Percentiles rank a stretch among this genome's conserved stretches.
phyloP scores from a whole-genome alignment of 129 eudicot species.

The Mikania micrantha region DNA sequence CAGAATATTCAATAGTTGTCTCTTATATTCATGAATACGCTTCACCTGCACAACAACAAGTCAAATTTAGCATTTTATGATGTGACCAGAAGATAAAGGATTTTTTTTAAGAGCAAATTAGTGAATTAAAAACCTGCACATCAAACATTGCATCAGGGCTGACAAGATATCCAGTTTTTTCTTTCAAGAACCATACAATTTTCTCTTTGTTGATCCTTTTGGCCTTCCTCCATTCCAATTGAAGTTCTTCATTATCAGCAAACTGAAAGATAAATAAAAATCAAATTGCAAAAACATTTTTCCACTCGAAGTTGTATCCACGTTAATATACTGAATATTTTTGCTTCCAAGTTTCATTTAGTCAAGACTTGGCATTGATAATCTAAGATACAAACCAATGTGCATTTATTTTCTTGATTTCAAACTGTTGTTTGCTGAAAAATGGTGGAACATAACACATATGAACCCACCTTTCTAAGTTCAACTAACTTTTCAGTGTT shows the following conservation, averaged over 20 bases:
- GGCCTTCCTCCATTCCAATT: constrained; percentile 85
- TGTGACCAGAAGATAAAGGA: background rate
- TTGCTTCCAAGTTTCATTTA: background rate
- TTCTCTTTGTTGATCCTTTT: constrained; percentile 61
- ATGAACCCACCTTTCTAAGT: constrained; percentile 48
- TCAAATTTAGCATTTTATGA: constrained; percentile 1
- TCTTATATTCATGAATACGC: constrained; percentile 88
- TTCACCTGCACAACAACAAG: constrained; percentile 45
- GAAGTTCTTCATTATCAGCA: constrained; percentile 69
- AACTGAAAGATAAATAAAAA: constrained; percentile 34
- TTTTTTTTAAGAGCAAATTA: background rate
- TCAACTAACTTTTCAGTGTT: constrained; percentile 69
- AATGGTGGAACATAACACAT: background rate
- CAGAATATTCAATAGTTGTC: constrained; percentile 70
- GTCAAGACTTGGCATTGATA: background rate
- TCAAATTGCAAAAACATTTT: background rate
- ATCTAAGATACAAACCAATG: background rate
- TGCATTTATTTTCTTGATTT: background rate
- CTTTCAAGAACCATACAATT: constrained; percentile 61
- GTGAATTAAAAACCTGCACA: constrained; percentile 53
- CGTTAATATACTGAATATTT: background rate
- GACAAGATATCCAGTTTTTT: constrained; percentile 79
- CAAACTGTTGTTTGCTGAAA: background rate
- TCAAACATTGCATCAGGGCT: constrained; percentile 93
- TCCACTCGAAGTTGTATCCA: background rate